Conservation (phyloP, 2,329 filamentous ascomycete genomes). For the Paradendryphiella salina region DNA sequence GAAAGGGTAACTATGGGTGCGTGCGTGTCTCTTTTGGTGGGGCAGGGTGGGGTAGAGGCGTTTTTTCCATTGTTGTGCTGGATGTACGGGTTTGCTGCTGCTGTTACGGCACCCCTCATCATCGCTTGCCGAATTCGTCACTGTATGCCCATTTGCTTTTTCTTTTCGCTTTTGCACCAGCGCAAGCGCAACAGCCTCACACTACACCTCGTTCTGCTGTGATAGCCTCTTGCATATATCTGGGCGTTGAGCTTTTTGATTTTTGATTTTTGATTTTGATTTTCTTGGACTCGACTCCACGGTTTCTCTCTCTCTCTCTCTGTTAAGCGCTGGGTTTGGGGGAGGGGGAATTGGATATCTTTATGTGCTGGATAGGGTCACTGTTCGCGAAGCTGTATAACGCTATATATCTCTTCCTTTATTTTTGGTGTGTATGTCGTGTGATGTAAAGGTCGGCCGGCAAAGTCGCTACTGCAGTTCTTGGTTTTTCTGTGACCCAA, state of each 20-base stretch:
- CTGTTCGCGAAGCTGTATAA: not conserved
- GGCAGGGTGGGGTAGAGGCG: not conserved
- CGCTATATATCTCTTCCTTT: not conserved
- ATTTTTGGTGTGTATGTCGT: not conserved
- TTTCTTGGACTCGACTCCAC: too few species aligned
- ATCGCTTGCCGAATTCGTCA: not conserved
- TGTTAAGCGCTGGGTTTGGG: not conserved
- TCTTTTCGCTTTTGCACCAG: too few species aligned
- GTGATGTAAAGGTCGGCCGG: not conserved
- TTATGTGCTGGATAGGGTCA: not conserved
- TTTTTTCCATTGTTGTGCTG: not conserved
- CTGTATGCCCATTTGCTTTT: not conserved
- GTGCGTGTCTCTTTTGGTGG: not conserved
- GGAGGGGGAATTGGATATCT: not conserved
- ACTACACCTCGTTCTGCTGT: not conserved
- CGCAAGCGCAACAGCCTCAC: not conserved
- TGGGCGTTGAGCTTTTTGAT: constrained; percentile 7
- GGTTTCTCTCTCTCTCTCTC: too few species aligned
- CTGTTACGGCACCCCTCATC: too few species aligned
- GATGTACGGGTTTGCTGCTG: not conserved
- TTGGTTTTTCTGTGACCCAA: too few species aligned
- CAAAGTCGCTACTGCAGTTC: too few species aligned
- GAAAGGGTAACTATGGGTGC: not conserved
- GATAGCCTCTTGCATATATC: constrained; percentile 8
- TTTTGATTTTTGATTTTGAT: too few species aligned